Conservation (phyloP, 139 green algal species). For the Ulvella scutata region DNA sequence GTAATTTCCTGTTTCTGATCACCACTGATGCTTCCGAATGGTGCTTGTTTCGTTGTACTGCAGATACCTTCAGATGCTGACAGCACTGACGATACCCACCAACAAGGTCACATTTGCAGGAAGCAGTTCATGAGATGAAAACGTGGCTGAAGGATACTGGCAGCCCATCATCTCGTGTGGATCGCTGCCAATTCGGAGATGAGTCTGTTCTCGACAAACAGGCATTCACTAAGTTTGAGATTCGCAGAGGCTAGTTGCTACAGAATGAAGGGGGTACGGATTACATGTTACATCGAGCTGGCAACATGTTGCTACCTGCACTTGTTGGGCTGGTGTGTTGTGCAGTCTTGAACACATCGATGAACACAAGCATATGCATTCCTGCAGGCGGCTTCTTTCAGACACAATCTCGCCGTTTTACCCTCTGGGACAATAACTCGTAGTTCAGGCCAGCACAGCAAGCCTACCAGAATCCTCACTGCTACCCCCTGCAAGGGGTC, state of each 20-base stretch:
- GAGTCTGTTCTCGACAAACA: neutral
- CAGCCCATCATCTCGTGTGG: neutral
- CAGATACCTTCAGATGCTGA: neutral
- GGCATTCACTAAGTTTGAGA: neutral
- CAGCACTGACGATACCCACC: no score
- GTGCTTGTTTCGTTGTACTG: neutral
- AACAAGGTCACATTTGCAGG: neutral
- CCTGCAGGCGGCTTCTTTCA: neutral
- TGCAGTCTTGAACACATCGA: neutral
- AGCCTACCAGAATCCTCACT: neutral
- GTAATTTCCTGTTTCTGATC: neutral
- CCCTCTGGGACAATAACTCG: neutral
- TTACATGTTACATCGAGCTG: neutral
- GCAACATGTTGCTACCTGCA: neutral
- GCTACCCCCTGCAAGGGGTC: neutral
- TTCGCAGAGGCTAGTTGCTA: neutral
- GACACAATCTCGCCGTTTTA: neutral
- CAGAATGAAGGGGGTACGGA: neutral
- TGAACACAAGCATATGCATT: neutral
- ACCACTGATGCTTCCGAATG: neutral
- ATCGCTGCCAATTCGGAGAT: neutral
- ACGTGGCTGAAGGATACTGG: neutral
- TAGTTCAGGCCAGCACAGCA: neutral
- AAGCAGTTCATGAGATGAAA: neutral
- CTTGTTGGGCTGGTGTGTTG: neutral